phyloP scores from a whole-genome alignment of 768 basidiomycete species.

The Cystofilobasidium bisporidii region DNA sequence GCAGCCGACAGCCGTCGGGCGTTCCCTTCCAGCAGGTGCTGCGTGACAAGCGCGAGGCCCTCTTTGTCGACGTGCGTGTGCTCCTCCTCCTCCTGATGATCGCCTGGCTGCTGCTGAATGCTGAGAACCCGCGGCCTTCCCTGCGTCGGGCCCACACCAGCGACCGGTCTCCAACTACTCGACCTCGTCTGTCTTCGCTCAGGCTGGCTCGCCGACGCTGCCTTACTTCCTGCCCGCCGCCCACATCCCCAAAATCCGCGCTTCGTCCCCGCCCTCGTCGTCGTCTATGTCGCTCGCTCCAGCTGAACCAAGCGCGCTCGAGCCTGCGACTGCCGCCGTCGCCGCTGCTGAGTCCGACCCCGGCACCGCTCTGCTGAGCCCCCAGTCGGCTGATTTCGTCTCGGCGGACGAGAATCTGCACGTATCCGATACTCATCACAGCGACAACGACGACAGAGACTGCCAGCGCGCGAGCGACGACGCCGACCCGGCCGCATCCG shows the following conservation, averaged over 20 bases:
- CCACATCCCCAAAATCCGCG: not conserved
- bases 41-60: not conserved
- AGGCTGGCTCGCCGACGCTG: not conserved
- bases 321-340: not conserved
- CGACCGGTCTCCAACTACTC: not conserved
- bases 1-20: not conserved
- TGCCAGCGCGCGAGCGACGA: not conserved
- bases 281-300: not conserved
- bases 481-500: not conserved
- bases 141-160: not conserved
- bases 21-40: not conserved
- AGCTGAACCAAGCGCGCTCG: too few relatives aligned
- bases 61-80: not conserved
- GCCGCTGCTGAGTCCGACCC: not conserved
- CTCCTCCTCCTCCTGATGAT: not conserved
- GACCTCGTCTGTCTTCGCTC: not conserved
- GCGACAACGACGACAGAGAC: not conserved
- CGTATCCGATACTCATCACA: not conserved
- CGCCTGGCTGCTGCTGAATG: not conserved
- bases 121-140: not conserved
- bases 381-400: not conserved
- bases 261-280: not conserved
- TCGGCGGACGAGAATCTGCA: not conserved
- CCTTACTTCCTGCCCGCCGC: not conserved
- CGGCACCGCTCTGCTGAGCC: not conserved